A percentile compares a stretch with the other conserved stretches of the same genome.
phyloP scores from a whole-genome alignment of 208 protist genomes.

The Acanthamoeba healyi region DNA sequence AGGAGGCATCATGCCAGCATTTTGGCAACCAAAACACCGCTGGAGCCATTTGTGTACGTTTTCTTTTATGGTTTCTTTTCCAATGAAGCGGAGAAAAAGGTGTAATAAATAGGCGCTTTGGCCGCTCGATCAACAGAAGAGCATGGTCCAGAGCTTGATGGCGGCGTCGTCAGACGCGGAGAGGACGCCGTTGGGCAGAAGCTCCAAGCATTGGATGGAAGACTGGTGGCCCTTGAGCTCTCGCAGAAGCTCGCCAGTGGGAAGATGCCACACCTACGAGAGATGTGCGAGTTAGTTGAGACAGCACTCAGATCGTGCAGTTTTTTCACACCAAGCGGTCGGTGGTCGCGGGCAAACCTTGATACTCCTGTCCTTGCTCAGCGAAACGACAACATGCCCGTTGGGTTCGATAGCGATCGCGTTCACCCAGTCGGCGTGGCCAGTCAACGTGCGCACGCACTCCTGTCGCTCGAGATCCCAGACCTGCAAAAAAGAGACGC shows the following conservation, averaged over 20 bases:
- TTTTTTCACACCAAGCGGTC: not conserved
- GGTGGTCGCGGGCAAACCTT: not conserved
- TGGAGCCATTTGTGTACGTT: too few species aligned
- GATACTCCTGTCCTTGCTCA: slow-evolving; percentile 37
- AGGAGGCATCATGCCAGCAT: too few species aligned
- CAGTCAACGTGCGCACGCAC: slow-evolving; percentile 64
- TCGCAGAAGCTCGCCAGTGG: slow-evolving; percentile 64
- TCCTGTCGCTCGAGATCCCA: slow-evolving; percentile 38
- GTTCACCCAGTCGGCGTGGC: slow-evolving; percentile 44
- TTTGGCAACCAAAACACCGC: too few species aligned
- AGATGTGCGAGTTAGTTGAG: not conserved
- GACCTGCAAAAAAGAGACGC: not conserved
- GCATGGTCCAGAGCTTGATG: slow-evolving; percentile 66
- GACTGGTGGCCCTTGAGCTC: slow-evolving; percentile 50
- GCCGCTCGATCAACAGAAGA: slow-evolving; percentile 14
- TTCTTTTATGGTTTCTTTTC: too few species aligned
- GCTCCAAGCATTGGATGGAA: slow-evolving; percentile 51
- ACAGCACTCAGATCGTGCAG: not conserved
- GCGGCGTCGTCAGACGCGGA: slow-evolving; percentile 41
- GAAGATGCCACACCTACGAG: slow-evolving; percentile 56
- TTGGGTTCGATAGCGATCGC: slow-evolving; percentile 50
- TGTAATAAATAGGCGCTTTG: not conserved
- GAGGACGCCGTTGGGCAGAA: slow-evolving; percentile 55
- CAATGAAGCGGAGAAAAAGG: too few species aligned
- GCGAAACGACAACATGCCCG: slow-evolving; percentile 9